Evolutionary conservation across 2,329 filamentous ascomycete species (phyloP).

Genomic region (Xylogone sp.): DNA sequence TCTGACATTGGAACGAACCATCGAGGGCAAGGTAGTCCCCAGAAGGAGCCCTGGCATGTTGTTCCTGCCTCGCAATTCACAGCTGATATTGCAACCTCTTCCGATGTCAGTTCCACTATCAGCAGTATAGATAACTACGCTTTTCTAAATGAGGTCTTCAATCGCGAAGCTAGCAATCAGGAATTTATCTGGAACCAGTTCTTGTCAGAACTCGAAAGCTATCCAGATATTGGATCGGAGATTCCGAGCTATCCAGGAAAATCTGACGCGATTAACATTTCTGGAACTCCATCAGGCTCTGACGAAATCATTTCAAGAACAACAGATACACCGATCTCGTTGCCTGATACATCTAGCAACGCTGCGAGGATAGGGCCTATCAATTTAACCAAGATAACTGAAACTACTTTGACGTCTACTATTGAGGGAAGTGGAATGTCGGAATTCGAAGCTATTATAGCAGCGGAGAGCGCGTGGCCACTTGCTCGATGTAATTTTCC

Average conservation of each 20-base stretch:
- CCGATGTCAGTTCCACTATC: neutral
- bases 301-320: conserved; percentile 38
- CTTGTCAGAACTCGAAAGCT: conserved; percentile 38
- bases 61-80: too few relatives aligned
- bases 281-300: conserved; percentile 38
- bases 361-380: conserved; percentile 22
- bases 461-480: conserved; percentile 47
- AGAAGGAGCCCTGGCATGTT: too few relatives aligned
- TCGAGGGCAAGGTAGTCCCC: too few relatives aligned
- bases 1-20: too few relatives aligned
- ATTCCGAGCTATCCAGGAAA: too few relatives aligned
- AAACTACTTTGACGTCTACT: neutral
- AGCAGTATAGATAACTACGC: conserved; percentile 4
- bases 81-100: too few relatives aligned
- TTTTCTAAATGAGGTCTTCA: conserved; percentile 24
- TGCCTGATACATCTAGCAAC: conserved; percentile 31
- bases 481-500: conserved; percentile 47
- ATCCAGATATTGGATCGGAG: too few relatives aligned
- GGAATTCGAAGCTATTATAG: conserved; percentile 44
- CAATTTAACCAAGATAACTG: too few relatives aligned
- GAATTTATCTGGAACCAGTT: conserved; percentile 39
- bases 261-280: conserved; percentile 8
- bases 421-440: conserved; percentile 23
- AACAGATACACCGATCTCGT: conserved; percentile 35
- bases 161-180: conserved; percentile 37